These are phyloP conservation scores for Curvularia sp. DNA, from an alignment of 2,329 filamentous ascomycete species.

Conservation along the genomic window DNA sequence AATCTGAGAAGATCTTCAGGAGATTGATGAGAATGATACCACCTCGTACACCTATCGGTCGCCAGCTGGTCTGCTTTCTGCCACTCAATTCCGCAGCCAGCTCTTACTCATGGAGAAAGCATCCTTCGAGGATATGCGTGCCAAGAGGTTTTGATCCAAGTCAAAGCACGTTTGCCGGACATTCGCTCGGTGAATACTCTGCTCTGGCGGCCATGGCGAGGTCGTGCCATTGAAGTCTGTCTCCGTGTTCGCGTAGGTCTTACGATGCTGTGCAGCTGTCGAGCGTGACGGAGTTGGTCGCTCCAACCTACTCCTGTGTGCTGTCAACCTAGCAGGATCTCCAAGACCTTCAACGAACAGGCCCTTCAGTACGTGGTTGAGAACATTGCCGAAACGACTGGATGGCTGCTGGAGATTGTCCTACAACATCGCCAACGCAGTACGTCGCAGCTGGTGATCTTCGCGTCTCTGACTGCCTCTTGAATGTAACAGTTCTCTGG, in stretches of 20 bases:
- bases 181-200: slow-evolving; percentile 98
- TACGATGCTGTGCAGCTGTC: slow-evolving; percentile 99
- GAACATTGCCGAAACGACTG: slow-evolving; percentile 91
- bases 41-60: slow-evolving; percentile 97
- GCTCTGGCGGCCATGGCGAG: slow-evolving; percentile 94
- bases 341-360: slow-evolving; percentile 98
- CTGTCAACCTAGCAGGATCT: slow-evolving; percentile 98
- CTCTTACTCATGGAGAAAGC: slow-evolving; percentile 99
- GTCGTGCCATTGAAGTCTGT: slow-evolving; percentile 99
- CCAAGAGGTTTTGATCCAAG: slow-evolving; percentile 94
- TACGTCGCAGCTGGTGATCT: slow-evolving; percentile 73
- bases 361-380: slow-evolving; percentile 96
- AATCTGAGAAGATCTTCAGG: slow-evolving; percentile 99
- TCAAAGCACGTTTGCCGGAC: slow-evolving; percentile 96
- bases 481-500: no score
- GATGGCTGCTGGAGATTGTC: slow-evolving; percentile 97
- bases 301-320: slow-evolving; percentile 98
- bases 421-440: slow-evolving; percentile 77
- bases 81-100: slow-evolving; percentile 97
- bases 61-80: slow-evolving; percentile 90
- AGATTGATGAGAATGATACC: slow-evolving; percentile 89
- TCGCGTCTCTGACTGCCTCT: slow-evolving; percentile 72
- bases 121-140: slow-evolving; percentile 98
- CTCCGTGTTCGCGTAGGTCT: slow-evolving; percentile 95
- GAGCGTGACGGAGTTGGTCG: slow-evolving; percentile 96